These are phyloP conservation scores for Colletotrichum plurivorum DNA, from an alignment of 2,329 filamentous ascomycete genomes.

Conservation along the genomic window DNA sequence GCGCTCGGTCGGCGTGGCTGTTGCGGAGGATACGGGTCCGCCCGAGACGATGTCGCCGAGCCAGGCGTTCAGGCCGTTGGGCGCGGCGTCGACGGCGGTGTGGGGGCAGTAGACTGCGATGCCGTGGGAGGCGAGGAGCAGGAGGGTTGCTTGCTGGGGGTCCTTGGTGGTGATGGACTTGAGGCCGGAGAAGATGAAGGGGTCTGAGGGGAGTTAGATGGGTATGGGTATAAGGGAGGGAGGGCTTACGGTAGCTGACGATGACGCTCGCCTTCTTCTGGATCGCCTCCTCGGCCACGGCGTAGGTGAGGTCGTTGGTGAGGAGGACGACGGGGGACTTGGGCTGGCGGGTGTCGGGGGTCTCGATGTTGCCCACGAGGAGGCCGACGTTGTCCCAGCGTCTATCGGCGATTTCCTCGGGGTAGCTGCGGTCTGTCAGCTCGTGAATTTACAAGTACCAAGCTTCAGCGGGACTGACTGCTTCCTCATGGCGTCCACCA, in stretches of 20 bases:
- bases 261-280: slow-evolving; percentile 81
- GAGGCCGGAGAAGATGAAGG: slow-evolving; percentile 94
- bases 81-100: slow-evolving; percentile 91
- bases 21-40: slow-evolving; percentile 38
- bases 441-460: not conserved
- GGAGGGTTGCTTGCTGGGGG: slow-evolving; percentile 87
- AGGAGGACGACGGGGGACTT: slow-evolving; percentile 62
- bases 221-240: not conserved
- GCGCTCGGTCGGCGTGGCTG: slow-evolving; percentile 51
- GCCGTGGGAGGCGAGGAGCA: slow-evolving; percentile 85
- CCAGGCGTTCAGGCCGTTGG: slow-evolving; percentile 92
- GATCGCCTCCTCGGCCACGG: slow-evolving; percentile 93
- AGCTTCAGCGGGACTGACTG: slow-evolving; percentile 68
- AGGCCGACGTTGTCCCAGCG: slow-evolving; percentile 98
- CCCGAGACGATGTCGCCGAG: slow-evolving; percentile 87
- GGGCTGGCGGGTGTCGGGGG: slow-evolving; percentile 46
- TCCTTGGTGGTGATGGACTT: slow-evolving; percentile 90
- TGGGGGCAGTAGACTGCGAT: slow-evolving; percentile 97
- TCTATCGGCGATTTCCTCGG: slow-evolving; percentile 88
- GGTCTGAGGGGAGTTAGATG: slow-evolving; percentile 70
- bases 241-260: slow-evolving; percentile 82
- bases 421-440: slow-evolving; percentile 74
- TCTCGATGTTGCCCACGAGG: slow-evolving; percentile 65
- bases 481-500: slow-evolving; percentile 83
- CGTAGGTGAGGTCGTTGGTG: slow-evolving; percentile 91